Percentiles rank a stretch among this genome's conserved stretches.
phyloP scores from a whole-genome alignment of 352 stramenopile species.

The Globisporangium uncinulatum region DNA sequence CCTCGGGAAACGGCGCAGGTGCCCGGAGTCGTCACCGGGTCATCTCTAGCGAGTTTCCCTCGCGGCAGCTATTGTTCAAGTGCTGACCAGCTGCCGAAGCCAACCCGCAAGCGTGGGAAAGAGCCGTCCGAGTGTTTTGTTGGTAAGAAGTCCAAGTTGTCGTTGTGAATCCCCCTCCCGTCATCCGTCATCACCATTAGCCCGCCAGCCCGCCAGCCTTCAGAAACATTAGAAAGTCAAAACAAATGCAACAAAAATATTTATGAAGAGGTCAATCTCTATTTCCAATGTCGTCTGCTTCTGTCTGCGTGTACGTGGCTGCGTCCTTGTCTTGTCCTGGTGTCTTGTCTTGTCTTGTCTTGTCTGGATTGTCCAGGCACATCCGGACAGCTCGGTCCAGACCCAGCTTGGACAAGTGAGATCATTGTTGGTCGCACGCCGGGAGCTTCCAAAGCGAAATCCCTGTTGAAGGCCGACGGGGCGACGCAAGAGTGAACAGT shows the following conservation, averaged over 20 bases:
- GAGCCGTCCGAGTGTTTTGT: slow-evolving; percentile 39
- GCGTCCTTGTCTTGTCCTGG: no score
- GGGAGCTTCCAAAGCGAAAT: no score
- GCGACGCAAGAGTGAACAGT: no score
- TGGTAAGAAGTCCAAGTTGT: slow-evolving; percentile 60
- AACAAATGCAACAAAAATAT: slow-evolving; percentile 56
- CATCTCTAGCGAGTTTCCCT: slow-evolving; percentile 45
- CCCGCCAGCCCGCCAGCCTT: not conserved
- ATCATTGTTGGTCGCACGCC: no score
- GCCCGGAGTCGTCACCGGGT: slow-evolving; percentile 23
- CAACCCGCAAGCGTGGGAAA: slow-evolving; percentile 40
- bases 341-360: no score
- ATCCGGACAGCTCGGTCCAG: no score
- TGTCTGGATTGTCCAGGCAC: no score
- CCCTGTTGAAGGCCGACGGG: no score
- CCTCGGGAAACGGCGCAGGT: slow-evolving; percentile 40
- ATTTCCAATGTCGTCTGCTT: not conserved
- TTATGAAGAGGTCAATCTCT: slow-evolving; percentile 24
- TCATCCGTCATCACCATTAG: not conserved
- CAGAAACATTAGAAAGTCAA: slow-evolving; percentile 68
- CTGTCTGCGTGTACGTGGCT: no score
- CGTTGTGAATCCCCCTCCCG: slow-evolving; percentile 34
- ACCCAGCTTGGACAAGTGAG: no score
- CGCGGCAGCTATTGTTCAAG: slow-evolving; percentile 70
- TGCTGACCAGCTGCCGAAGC: slow-evolving; percentile 62